Base-by-base conservation (phyloP, 805 yeast genomes). In the Monosporozyma aquatica region DNA sequence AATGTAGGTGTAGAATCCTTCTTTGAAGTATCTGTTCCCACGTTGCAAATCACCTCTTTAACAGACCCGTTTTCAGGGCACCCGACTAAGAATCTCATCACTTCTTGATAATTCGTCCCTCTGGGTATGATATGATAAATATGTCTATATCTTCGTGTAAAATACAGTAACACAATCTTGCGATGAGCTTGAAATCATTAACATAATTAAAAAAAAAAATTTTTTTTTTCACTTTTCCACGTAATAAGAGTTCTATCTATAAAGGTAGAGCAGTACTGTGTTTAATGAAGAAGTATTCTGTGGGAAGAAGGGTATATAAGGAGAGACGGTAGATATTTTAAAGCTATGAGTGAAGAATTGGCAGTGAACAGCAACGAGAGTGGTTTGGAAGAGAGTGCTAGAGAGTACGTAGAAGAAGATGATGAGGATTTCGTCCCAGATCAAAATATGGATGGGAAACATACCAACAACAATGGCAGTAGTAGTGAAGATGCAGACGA, bases 21-120 rank as follows among this genome's bases (percentile, higher is more conserved):
- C 33, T 70, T 67, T 5, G 95, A 82, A 3, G 95, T 87, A 54
- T 89, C 94, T 0, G 90, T 80, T 0, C 89, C 90, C 40, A 71
- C 65, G 15, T 65, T 58, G 51, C 87, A 86, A 5, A 70, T 54
- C 7, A 85, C 65, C 55, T 80, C 87, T 52, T 81, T 82, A 42
- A 80, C 50, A 5, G 75, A 68, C 1, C 89, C 87, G 1, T 75
- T 71, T 51, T 82, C 89, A 47, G 76, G 82, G 14, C 84, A 74
- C 33, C 86, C 68, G 3, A 71, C 79, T 36, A 82, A 51, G 11
- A 82, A 56, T 59, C 73, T 80, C 90, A 82, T 80, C 9, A n/a
- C n/a, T n/a, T n/a, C n/a, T n/a, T n/a, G n/a, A n/a, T n/a, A n/a
- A n/a, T n/a, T n/a, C n/a, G n/a, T n/a, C n/a, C n/a, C n/a, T n/a